Base-by-base conservation (phyloP, 1,139 yeast species). In the Taphrina deformans region DNA sequence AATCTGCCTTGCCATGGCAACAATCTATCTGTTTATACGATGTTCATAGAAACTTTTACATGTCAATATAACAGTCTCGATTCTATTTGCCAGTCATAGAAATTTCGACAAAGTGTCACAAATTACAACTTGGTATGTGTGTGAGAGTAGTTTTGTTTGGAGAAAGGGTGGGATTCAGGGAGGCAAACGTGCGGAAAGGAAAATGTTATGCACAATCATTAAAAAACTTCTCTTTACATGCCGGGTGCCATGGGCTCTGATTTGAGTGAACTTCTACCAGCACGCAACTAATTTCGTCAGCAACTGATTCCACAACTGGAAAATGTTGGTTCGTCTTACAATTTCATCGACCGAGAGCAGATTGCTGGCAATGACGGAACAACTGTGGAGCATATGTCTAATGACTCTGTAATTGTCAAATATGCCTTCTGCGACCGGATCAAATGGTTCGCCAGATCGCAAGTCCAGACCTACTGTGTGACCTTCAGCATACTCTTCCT, bases 321-420 rank as follows among this genome's bases (percentile, higher is more conserved):
- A 23, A 45, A 24, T 9, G 50, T 5, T 26, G 5, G 4, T 3
- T 10, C n/a, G 3, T 9, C 58, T 53, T 40, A 95, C 82, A 71
- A 95, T 82, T 78, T 95, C 99, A 77, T 95, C 99, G 79, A 99
- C 93, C 69, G 93, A 81, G 71, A 95, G 82, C 72, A 95, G 80
- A 76, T 95, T 95, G 69, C 95, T 86, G 0, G 99, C 93, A 73
- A 95, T 95, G 66, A 97, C 97, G 3, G 96, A 88, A 50, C 98
- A 97, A 62, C 96, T 86, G 64, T 92, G 86, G 66, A 95, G 80
- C 27, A 97, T 96, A 75, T 95, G 93, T 79, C 99, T 85, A 68
- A 93, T 79, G 51, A 93, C 99, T 71, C 99, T 82, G 80, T 84
- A 93, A 41, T 96, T 88, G 78, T 95, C 99, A 96, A 97, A 95